phyloP scores from a whole-genome alignment of 1,139 yeast genomes.

The Lodderomyces orthopsilosis region DNA sequence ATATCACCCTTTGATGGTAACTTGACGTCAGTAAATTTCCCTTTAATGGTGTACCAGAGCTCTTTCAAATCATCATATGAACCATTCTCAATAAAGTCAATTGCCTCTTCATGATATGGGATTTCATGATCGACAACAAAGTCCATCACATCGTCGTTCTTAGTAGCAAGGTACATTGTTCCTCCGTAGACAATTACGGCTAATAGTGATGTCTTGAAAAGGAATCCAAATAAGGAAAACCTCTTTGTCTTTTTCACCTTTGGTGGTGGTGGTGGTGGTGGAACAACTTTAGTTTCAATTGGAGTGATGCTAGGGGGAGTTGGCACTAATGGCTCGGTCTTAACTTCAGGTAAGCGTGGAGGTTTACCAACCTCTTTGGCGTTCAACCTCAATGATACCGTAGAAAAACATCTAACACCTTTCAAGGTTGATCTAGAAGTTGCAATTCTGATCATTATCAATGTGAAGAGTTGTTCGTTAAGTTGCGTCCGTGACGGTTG shows the following conservation, averaged over 20 bases:
- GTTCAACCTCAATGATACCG: slow-evolving; percentile 9
- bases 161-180: slow-evolving; percentile 42
- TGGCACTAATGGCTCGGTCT: slow-evolving; percentile 9
- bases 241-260: slow-evolving; percentile 22
- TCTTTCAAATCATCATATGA: slow-evolving; percentile 32
- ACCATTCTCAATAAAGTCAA: slow-evolving; percentile 41
- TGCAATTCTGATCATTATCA: slow-evolving; percentile 13
- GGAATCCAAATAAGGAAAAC: slow-evolving; percentile 32
- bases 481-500: background rate
- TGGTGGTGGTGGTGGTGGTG: slow-evolving; percentile 12
- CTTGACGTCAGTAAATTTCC: slow-evolving; percentile 22
- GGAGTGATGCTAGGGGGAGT: slow-evolving; percentile 7
- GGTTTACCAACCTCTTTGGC: slow-evolving; percentile 11
- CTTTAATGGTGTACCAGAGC: slow-evolving; percentile 19
- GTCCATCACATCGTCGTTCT: slow-evolving; percentile 45
- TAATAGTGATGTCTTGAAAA: slow-evolving; percentile 30
- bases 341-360: slow-evolving; percentile 10
- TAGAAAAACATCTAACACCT: background rate
- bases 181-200: slow-evolving; percentile 38
- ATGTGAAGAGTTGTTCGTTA: too few relatives aligned
- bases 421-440: background rate
- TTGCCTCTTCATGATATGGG: slow-evolving; percentile 44
- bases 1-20: slow-evolving; percentile 34
- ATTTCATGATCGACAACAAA: slow-evolving; percentile 45
- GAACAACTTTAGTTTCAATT: slow-evolving; percentile 4